Evolutionary conservation across 2,329 filamentous ascomycete genomes (phyloP).

Genomic region (Falciphora oryzae): DNA sequence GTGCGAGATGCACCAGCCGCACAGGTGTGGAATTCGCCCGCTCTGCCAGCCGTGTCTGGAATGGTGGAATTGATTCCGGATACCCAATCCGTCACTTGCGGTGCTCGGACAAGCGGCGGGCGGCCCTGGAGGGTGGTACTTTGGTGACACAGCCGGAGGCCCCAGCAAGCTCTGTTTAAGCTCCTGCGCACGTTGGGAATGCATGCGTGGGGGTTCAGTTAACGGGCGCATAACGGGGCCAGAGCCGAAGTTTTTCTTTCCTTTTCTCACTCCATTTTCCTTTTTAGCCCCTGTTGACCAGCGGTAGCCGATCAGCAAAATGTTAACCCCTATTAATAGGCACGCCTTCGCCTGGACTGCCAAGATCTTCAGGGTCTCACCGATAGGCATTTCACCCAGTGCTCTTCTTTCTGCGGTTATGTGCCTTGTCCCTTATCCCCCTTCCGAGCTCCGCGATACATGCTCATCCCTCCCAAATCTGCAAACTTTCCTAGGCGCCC

Average conservation of each 20-base stretch:
- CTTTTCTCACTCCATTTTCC: not conserved
- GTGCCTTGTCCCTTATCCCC: too few relatives aligned
- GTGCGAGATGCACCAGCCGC: not conserved
- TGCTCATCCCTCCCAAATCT: not conserved
- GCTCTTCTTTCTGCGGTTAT: not conserved
- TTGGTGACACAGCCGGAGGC: not conserved
- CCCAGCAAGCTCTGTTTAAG: not conserved
- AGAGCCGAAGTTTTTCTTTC: not conserved
- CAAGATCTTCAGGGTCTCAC: not conserved
- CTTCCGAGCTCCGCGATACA: too few relatives aligned
- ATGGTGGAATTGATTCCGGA: not conserved
- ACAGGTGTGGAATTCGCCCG: not conserved
- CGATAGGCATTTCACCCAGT: not conserved
- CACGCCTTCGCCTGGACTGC: not conserved
- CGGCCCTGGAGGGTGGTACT: too few relatives aligned
- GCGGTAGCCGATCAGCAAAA: not conserved
- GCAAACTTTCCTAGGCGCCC: too few relatives aligned
- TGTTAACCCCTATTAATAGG: not conserved
- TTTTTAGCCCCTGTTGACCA: not conserved
- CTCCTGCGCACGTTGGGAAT: not conserved
- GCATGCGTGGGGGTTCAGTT: not conserved
- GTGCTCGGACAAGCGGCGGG: not conserved
- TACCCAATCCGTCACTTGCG: not conserved
- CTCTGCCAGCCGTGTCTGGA: not conserved
- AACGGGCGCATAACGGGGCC: not conserved